Percentiles rank a stretch among this genome's conserved stretches.
These are phyloP conservation scores for Penicillium griseofulvum DNA, from an alignment of 2,329 filamentous ascomycete species.

Conservation along the genomic window DNA sequence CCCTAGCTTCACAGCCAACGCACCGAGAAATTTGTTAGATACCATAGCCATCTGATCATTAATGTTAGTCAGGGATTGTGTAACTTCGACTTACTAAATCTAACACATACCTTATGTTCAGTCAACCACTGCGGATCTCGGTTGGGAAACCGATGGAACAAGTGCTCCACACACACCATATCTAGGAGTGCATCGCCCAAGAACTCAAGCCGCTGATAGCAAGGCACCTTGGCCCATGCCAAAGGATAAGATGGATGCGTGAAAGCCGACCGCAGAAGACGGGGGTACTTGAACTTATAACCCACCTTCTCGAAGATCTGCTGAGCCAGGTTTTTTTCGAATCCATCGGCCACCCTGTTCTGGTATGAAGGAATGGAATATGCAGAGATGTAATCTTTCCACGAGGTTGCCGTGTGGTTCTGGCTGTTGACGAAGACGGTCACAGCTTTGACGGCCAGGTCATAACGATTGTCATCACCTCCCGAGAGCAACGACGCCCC, in stretches of 20 bases:
- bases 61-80: constrained; percentile 5
- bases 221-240: constrained; percentile 73
- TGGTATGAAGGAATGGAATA: constrained; percentile 75
- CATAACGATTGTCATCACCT: constrained; percentile 51
- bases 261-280: constrained; percentile 79
- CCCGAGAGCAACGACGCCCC: constrained; percentile 70
- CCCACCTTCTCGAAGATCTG: constrained; percentile 58
- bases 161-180: constrained; percentile 76
- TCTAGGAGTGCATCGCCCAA: constrained; percentile 86
- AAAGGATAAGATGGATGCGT: constrained; percentile 79
- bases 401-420: constrained; percentile 68
- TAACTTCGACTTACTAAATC: neutral
- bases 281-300: constrained; percentile 71
- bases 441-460: constrained; percentile 60
- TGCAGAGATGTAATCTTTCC: constrained; percentile 67
- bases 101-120: constrained; percentile 69
- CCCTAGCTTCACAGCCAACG: constrained; percentile 71
- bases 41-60: constrained; percentile 82
- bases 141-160: constrained; percentile 72
- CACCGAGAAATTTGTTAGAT: constrained; percentile 89
- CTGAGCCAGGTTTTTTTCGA: constrained; percentile 65
- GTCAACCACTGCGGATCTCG: constrained; percentile 95
- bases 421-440: constrained; percentile 62
- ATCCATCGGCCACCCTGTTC: constrained; percentile 57
- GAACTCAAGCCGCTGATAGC: constrained; percentile 90